Evolutionary conservation across 805 yeast species (phyloP), one percentile per base, ranked within the genome.

Genomic region (Debaryomyces hansenii): DNA sequence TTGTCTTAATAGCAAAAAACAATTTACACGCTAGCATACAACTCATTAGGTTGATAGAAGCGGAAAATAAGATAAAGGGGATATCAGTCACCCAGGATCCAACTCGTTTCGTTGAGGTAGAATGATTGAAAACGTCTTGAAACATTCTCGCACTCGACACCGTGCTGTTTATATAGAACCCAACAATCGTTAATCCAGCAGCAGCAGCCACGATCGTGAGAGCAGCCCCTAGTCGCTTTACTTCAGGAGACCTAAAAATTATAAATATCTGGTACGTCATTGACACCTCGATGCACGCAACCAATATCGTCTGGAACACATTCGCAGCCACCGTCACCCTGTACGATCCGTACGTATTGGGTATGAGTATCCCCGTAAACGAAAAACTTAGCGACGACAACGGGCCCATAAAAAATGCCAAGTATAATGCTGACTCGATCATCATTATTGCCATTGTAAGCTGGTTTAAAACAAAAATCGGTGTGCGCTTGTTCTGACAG

Each of bases 391-490:
- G 44, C 0, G 83, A 67, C 24, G 76, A 69, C 52, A 77, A 79
- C 1, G 82, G 74, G 9, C 86, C 80, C 29, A 75, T 57, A 15
- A 83, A 59, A 52, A 83, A 82, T 10, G 67, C 74, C 24, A 86
- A 56, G 64, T 77, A 83, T 5, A 90, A 64, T 2, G 79, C 75
- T 0, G 90, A 79, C 44, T 87, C 85, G 12, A 90, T 46, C 4
- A 84, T 62, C 44, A 84, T 65, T 4, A 82, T 59, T 2, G 79
- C 41, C 43, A 92, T 69, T 29, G 87, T 79, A 2, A 73, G 42
- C 59, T 83, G 83, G 63, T 91, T 90, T 38, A 90, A 65, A n/a
- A 83, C 62, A 62, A 89, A 92, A 24, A 90, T 79, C 6, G 90
- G 87, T 0, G 91, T 80, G 18, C 64, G 75, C 54, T 75, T 80